Evolutionary conservation across 2,329 filamentous ascomycete genomes (phyloP), one percentile per base, ranked within the genome.

Genomic region (Fusarium cicatricum): DNA sequence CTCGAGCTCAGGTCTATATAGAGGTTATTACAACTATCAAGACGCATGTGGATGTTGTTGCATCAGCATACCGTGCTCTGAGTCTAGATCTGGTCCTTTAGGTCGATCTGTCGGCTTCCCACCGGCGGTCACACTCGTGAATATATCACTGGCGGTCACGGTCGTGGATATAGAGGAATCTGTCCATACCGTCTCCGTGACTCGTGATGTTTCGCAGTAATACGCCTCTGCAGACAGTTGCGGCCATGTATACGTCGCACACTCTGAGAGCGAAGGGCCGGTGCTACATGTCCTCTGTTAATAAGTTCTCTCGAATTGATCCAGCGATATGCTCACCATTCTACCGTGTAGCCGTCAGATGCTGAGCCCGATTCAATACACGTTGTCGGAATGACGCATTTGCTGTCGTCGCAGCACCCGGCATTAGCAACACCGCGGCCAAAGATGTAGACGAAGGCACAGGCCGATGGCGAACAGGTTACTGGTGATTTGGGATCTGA

Each of bases 211-310:
- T 5, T 33, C 56, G n/a, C 63, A 66, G 21, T 14, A 31, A 4
- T 58, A 54, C 6, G 17, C n/a, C 19, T 53, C 17, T 19, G 42
- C 52, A 2, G 5, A 23, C n/a, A 48, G 12, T 8, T 33, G 23
- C 17, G 46, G 42, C 57, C 45, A 60, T 31, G 52, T 57, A 17
- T 54, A 67, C 8, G 56, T 67, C 37, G 39, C 44, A 43, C 55
- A 67, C 19, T 32, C 36, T 17, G 62, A 50, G 16, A 39, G 29
- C 10, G 38, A 23, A 11, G 17, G 34, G 3, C 28, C 38, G 5
- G 34, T 58, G 33, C 62, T 65, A 9, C 9, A 23, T 7, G 3
- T 26, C 14, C 7, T 45, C 3, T 41, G 15, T 8, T 4, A 26
- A 16, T 8, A 10, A 11, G 8, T 29, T 32, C 10, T 11, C 5